phyloP scores from a whole-genome alignment of 306 rosid genomes.

The Canavalia ensiformis region DNA sequence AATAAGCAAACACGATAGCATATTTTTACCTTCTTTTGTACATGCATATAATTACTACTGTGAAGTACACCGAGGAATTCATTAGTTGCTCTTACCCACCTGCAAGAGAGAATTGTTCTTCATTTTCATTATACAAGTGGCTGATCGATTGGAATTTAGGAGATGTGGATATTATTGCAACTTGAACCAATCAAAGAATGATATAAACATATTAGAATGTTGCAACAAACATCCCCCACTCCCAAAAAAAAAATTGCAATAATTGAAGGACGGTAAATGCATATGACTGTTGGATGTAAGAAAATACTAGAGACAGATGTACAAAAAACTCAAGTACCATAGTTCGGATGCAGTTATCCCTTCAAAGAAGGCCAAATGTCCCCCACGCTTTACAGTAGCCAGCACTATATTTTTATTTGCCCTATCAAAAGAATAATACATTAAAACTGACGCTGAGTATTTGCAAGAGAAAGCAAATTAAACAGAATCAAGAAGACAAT shows the following conservation, averaged over 20 bases:
- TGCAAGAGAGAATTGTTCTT: slow-evolving; percentile 45
- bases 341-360: slow-evolving; percentile 69
- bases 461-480: slow-evolving; percentile 24
- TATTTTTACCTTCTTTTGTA: slow-evolving; percentile 61
- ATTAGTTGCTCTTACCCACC: slow-evolving; percentile 84
- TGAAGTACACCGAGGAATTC: slow-evolving; percentile 71
- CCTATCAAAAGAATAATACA: slow-evolving; percentile 47
- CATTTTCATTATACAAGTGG: background rate
- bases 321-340: slow-evolving; percentile 55
- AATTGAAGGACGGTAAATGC: background rate
- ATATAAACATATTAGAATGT: background rate
- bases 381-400: slow-evolving; percentile 74
- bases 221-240: background rate
- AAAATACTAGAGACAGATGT: slow-evolving; percentile 8
- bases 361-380: slow-evolving; percentile 80
- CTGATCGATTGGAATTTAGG: slow-evolving; percentile 1
- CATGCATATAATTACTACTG: slow-evolving; percentile 62
- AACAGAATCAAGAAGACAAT: background rate
- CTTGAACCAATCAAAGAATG: slow-evolving; percentile 6
- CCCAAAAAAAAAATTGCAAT: background rate
- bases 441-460: background rate
- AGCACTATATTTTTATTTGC: slow-evolving; percentile 67
- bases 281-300: background rate
- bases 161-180: background rate
- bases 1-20: slow-evolving; percentile 2